Conservation (phyloP, 2,329 filamentous ascomycete species). For the Chaetomiaceae sp. region DNA sequence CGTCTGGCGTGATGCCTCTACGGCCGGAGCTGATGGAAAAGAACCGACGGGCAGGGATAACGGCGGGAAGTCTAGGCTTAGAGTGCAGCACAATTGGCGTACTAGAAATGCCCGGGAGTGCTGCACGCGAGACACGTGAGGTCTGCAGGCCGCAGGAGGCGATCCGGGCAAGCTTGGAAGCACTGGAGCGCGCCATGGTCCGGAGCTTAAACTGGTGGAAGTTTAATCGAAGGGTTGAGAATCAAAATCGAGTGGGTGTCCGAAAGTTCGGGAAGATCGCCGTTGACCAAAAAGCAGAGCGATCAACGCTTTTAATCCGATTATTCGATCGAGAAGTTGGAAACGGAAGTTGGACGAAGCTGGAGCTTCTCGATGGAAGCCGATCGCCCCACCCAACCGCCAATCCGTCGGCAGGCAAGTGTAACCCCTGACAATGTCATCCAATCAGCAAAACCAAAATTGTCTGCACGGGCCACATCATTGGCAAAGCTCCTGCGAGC, state of each 20-base stretch:
- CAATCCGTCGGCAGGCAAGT: constrained; percentile 11
- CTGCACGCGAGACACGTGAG: constrained; percentile 23
- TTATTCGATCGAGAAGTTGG: not conserved
- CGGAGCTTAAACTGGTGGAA: not conserved
- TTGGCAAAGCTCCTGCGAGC: not conserved
- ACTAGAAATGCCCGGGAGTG: constrained; percentile 20
- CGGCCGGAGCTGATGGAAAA: constrained; percentile 34
- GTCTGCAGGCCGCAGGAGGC: constrained; percentile 34
- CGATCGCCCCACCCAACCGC: not conserved
- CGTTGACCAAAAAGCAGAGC: no score
- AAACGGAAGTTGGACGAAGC: not conserved
- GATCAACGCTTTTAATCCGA: not conserved
- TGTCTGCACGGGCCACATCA: constrained; percentile 7
- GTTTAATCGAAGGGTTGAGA: not conserved
- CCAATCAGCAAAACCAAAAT: no score
- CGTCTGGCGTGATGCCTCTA: constrained; percentile 57
- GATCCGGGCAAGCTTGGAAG: constrained; percentile 38
- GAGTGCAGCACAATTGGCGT: not conserved
- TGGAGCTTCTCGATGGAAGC: constrained; percentile 8
- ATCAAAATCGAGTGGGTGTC: not conserved
- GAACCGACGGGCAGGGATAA: constrained; percentile 6
- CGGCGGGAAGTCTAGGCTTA: constrained; percentile 7
- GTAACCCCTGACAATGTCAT: not conserved
- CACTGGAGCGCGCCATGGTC: constrained; percentile 32
- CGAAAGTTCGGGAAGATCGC: no score